Conservation (phyloP, 2,329 filamentous ascomycete species). For the Annulohypoxylon truncatum region DNA sequence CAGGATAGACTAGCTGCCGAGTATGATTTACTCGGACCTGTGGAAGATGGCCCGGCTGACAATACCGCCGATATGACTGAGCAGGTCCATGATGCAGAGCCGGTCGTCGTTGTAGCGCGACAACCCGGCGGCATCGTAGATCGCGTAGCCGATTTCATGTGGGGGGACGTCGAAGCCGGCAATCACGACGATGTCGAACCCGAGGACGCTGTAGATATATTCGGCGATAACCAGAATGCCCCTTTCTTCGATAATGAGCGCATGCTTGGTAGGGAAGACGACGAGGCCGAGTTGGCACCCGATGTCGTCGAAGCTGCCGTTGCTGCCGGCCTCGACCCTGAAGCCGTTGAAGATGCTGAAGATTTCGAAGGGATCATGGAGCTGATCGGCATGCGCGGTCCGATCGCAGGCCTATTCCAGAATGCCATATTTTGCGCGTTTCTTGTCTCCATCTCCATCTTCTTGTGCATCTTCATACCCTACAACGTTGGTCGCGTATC, state of each 20-base stretch:
- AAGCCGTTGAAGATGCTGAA: conserved; percentile 85
- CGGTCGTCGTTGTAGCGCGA: conserved; percentile 4
- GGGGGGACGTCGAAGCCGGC: conserved; percentile 63
- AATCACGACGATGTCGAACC: conserved; percentile 55
- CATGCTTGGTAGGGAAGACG: conserved; percentile 46
- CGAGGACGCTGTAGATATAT: conserved; percentile 69
- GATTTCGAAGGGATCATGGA: conserved; percentile 97
- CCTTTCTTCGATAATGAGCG: conserved; percentile 55
- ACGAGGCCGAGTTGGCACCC: conserved; percentile 59
- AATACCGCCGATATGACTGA: conserved; percentile 7
- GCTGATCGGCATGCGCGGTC: conserved; percentile 94
- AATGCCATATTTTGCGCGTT: conserved; percentile 96
- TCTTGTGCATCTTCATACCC: conserved; percentile 86
- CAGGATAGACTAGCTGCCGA: conserved; percentile 4
- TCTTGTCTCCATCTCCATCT: conserved; percentile 86
- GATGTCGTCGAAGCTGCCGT: conserved; percentile 74
- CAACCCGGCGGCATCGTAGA: conserved; percentile 55
- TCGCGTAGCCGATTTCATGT: conserved; percentile 69
- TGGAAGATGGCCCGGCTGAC: conserved; percentile 5
- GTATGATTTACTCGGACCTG: neutral
- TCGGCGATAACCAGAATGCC: conserved; percentile 59
- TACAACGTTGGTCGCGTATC: conserved; percentile 92
- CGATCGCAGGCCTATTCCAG: conserved; percentile 88
- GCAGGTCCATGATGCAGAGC: conserved; percentile 17
- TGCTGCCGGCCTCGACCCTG: conserved; percentile 76